Percentiles rank a stretch among this genome's conserved stretches.
phyloP scores from a whole-genome alignment of 768 basidiomycete species.

The Phanerochaete sordida region DNA sequence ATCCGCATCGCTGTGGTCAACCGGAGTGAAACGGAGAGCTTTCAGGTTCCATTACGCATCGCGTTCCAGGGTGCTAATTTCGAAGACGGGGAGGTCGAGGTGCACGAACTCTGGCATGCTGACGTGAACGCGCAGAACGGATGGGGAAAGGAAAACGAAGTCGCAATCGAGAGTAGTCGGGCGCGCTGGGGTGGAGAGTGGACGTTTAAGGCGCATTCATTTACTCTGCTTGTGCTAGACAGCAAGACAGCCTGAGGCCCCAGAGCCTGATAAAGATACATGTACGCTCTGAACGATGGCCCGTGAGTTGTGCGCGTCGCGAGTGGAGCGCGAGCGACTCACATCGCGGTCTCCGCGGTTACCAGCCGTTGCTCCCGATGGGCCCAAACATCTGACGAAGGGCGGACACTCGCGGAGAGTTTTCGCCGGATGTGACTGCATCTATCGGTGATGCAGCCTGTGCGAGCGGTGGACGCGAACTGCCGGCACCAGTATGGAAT shows the following conservation, averaged over 20 bases:
- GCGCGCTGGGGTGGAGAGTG: slow-evolving; percentile 34
- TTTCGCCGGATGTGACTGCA: no score
- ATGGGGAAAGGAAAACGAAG: slow-evolving; percentile 32
- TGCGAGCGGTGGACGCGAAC: no score
- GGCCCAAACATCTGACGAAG: no score
- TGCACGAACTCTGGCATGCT: slow-evolving; percentile 51
- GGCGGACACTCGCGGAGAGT: background rate
- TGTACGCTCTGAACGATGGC: no score
- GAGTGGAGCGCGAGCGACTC: no score
- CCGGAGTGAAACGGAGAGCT: slow-evolving; percentile 33
- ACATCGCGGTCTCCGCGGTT: no score
- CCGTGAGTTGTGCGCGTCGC: no score
- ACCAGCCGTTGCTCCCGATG: no score
- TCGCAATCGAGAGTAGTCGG: slow-evolving; percentile 34
- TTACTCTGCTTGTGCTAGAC: slow-evolving; percentile 24
- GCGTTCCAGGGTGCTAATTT: slow-evolving; percentile 28
- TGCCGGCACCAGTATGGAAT: no score
- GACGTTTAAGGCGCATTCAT: slow-evolving; percentile 43
- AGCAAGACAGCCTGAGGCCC: background rate
- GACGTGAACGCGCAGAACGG: slow-evolving; percentile 40
- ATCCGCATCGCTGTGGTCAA: slow-evolving; percentile 56
- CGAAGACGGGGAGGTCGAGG: slow-evolving; percentile 26
- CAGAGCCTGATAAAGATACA: no score
- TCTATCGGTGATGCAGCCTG: no score
- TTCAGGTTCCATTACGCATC: slow-evolving; percentile 36